Evolutionary conservation across 164 flowering plant species (phyloP).

Genomic region (Umbellularia californica): DNA sequence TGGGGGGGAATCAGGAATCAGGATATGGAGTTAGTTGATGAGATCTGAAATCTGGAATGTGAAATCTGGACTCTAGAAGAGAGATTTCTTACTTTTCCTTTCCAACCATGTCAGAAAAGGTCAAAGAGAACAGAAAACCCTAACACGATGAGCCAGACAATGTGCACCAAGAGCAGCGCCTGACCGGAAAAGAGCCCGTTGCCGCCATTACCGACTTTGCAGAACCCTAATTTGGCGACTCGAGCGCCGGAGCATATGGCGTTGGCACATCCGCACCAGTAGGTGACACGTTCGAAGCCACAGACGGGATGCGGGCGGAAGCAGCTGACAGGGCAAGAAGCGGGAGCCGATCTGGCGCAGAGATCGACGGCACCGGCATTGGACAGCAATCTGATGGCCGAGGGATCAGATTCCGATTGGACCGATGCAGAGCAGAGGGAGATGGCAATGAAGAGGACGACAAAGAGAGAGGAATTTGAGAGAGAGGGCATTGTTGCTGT

Average conservation of each 20-base stretch:
- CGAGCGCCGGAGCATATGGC: constrained; percentile 47
- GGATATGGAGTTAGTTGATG: too few species aligned
- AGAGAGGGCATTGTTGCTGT: not conserved
- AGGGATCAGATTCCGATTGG: constrained; percentile 1
- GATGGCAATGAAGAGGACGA: constrained; percentile 3
- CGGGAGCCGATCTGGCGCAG: constrained; percentile 23
- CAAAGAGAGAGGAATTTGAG: not conserved
- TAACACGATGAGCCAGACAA: constrained; percentile 57
- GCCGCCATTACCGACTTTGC: constrained; percentile 55
- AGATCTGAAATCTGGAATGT: too few species aligned
- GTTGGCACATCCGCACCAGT: constrained; percentile 72
- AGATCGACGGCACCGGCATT: constrained; percentile 4
- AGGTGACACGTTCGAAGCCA: constrained; percentile 61
- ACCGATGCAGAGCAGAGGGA: constrained; percentile 4
- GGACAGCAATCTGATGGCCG: constrained; percentile 13
- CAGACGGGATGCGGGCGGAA: constrained; percentile 67
- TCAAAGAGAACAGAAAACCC: constrained; percentile 52
- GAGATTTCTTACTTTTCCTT: too few species aligned
- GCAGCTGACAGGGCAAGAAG: constrained; percentile 50
- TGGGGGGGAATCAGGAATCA: too few species aligned
- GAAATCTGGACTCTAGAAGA: too few species aligned
- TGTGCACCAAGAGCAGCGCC: constrained; percentile 56
- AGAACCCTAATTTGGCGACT: constrained; percentile 52
- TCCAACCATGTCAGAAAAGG: constrained; percentile 26
- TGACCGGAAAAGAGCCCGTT: constrained; percentile 41